Evolutionary conservation across 352 stramenopile genomes (phyloP).

Genomic region (Albugo candida): DNA sequence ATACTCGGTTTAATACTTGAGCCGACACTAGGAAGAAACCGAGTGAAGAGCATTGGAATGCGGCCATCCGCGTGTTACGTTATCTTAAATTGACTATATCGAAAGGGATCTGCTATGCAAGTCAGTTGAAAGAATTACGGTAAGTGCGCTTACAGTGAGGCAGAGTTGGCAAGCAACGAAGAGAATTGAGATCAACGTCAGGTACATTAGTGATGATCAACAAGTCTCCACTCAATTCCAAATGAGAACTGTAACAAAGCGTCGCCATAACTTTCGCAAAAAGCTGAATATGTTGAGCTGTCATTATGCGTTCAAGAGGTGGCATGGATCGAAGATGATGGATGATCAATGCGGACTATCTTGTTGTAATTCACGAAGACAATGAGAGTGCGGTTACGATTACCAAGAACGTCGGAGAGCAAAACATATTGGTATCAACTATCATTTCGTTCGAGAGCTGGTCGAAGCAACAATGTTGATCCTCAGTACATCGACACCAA

Average conservation of each 20-base stretch:
- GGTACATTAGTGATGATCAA: conserved; percentile 7
- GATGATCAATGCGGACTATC: background rate
- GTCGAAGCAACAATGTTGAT: background rate
- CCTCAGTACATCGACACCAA: conserved; percentile 10
- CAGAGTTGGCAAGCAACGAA: conserved; percentile 8
- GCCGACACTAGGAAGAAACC: conserved; percentile 8
- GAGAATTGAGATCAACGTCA: conserved; percentile 6
- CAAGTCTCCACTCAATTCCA: conserved; percentile 4
- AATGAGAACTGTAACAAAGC: conserved; percentile 7
- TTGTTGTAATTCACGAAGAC: conserved; percentile 9
- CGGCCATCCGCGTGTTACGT: too few relatives aligned
- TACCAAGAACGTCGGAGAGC: conserved; percentile 10
- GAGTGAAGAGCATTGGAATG: too few relatives aligned
- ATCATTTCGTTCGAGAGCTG: conserved; percentile 11
- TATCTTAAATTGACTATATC: too few relatives aligned
- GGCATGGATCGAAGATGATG: conserved; percentile 6
- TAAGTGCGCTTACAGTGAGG: background rate
- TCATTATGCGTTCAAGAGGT: conserved; percentile 8
- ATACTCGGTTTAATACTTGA: background rate
- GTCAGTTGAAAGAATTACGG: too few relatives aligned
- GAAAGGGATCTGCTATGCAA: too few relatives aligned
- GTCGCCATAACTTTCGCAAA: conserved; percentile 10
- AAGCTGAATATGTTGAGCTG: conserved; percentile 13
- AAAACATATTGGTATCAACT: conserved; percentile 10
- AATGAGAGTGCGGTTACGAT: conserved; percentile 11